phyloP scores from a whole-genome alignment of 1,284 basidiomycete species.

The Trametes polyzona region DNA sequence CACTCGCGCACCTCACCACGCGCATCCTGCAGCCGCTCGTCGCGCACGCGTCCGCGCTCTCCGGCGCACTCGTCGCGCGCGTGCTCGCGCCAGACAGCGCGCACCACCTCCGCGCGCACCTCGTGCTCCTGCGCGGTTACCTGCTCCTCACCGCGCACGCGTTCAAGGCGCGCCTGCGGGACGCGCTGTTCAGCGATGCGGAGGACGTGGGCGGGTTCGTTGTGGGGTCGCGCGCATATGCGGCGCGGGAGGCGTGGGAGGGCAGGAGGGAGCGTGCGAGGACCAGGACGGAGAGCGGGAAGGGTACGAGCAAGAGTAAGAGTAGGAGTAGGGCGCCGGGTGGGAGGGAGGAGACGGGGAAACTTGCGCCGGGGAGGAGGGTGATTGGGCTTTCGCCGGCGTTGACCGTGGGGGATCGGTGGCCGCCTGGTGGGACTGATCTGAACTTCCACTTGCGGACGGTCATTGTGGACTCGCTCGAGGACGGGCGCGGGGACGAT shows the following conservation, averaged over 20 bases:
- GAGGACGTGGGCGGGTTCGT: conserved; percentile 46
- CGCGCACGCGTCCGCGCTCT: conserved; percentile 59
- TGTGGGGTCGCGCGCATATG: conserved; percentile 21
- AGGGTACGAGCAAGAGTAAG: background rate
- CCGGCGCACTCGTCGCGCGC: conserved; percentile 59
- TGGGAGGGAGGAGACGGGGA: background rate
- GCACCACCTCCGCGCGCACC: conserved; percentile 64
- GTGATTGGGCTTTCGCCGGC: conserved; percentile 76
- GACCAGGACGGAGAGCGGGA: conserved; percentile 2
- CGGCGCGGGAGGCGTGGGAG: conserved; percentile 13
- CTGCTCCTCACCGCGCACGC: conserved; percentile 65
- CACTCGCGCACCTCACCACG: conserved; percentile 58
- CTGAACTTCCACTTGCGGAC: conserved; percentile 80
- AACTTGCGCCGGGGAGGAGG: conserved; percentile 43
- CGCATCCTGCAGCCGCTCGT: conserved; percentile 62
- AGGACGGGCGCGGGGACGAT: conserved; percentile 32
- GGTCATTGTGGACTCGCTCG: conserved; percentile 78
- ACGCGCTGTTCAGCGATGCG: conserved; percentile 72
- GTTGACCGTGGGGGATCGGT: conserved; percentile 69
- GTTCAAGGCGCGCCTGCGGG: conserved; percentile 66
- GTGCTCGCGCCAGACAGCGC: conserved; percentile 58
- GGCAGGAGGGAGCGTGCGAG: conserved; percentile 1
- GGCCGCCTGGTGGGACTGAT: conserved; percentile 86
- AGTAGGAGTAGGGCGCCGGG: conserved; percentile 1
- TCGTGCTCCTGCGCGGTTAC: conserved; percentile 69